These are phyloP conservation scores for Pichia thaimueangensis DNA, from an alignment of 805 yeast genomes.

Conservation along the genomic window DNA sequence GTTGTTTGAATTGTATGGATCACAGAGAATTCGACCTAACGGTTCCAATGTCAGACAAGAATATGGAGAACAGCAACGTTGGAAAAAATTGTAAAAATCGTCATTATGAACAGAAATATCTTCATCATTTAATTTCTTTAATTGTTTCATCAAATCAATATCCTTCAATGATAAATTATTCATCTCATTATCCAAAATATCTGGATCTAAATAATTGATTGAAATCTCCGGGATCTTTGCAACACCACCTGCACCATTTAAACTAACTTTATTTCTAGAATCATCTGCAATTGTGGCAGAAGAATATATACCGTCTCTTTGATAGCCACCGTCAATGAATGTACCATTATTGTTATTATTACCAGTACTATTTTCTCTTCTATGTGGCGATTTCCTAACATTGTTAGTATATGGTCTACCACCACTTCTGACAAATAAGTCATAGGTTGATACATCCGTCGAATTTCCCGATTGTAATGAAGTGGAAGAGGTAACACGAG, in stretches of 20 bases:
- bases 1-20: slow-evolving; percentile 19
- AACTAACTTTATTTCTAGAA: not conserved
- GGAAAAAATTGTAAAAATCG: slow-evolving; percentile 17
- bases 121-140: slow-evolving; percentile 13
- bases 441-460: not conserved
- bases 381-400: not conserved
- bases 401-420: not conserved
- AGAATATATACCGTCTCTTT: slow-evolving; percentile 15
- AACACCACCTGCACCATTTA: not conserved
- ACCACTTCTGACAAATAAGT: slow-evolving; percentile 2
- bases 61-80: slow-evolving; percentile 10
- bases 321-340: not conserved
- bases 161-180: not conserved
- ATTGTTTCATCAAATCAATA: slow-evolving; percentile 14
- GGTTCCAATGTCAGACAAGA: slow-evolving; percentile 16
- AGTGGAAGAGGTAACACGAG: not conserved
- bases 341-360: not conserved
- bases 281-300: slow-evolving; percentile 14
- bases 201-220: slow-evolving; percentile 10
- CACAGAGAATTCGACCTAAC: slow-evolving; percentile 17
- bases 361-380: not conserved
- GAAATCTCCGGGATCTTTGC: slow-evolving; percentile 19
- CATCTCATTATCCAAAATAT: not conserved
- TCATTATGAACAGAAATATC: slow-evolving; percentile 21
- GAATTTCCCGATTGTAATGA: not conserved